phyloP scores from a whole-genome alignment of 2,329 filamentous ascomycete species.

The Amauroascus niger region DNA sequence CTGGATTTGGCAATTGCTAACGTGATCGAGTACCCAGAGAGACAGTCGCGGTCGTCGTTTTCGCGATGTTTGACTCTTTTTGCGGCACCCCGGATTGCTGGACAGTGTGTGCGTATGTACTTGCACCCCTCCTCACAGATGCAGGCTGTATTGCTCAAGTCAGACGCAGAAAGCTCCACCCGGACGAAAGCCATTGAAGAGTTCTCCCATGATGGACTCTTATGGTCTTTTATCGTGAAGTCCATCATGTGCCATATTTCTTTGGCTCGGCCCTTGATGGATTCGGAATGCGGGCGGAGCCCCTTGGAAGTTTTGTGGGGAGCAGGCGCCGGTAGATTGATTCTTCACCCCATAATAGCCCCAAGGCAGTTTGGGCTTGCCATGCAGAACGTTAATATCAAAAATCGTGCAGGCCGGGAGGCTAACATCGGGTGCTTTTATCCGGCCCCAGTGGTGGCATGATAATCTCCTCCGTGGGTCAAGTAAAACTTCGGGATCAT shows the following conservation, averaged over 20 bases:
- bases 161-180: not conserved
- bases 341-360: not conserved
- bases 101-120: not conserved
- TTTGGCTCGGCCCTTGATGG: not conserved
- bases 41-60: not conserved
- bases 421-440: not conserved
- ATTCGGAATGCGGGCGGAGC: not conserved
- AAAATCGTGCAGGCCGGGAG: not conserved
- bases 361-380: not conserved
- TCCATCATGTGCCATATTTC: not conserved
- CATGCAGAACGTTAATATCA: not conserved
- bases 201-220: not conserved
- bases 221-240: not conserved
- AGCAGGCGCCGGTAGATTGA: not conserved
- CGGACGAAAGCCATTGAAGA: not conserved
- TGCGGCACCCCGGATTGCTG: not conserved
- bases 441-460: slow-evolving; percentile 1
- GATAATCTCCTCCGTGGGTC: not conserved
- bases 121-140: not conserved
- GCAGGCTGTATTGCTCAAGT: not conserved
- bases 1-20: not conserved
- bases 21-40: not conserved
- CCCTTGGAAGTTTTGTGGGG: not conserved
- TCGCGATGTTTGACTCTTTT: not conserved
- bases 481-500: not conserved